Base-by-base conservation (phyloP, 352 stramenopile species). In the Phytophthora meadii region DNA sequence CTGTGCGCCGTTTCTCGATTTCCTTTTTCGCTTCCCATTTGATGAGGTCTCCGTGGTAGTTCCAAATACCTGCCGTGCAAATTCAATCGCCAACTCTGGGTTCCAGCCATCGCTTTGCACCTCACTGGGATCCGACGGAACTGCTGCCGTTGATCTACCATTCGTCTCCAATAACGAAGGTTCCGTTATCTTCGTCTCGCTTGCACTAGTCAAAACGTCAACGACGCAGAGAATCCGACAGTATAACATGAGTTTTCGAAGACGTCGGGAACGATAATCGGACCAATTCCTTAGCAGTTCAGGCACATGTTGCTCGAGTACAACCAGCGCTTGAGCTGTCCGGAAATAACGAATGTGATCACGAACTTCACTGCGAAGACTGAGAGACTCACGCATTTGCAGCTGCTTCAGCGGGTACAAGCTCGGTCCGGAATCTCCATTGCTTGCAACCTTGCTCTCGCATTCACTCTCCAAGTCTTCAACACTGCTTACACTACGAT, bases 181-280 rank as follows among this genome's bases (percentile, higher is more conserved):
- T 36, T 9, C 17, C 15, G 44, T 27, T 49, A 40, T 3, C 14
- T 72, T 69, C 4, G 46, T 46, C n/a, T 69, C 55, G 5, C 7
- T 32, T 17, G 68, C 37, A n/a, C n/a, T 39, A n/a, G 49, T 70
- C 40, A 83, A 58, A 17, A 76, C 54, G 45, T 87, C 78, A 28
- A 87, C 34, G 15, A 87, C 67, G 28, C 72, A 87, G 4, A 87
- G 54, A 12, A 87, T 77, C 28, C 59, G 67, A 36, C 65, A 77
- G 34, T 78, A 72, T 19, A 77, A 40, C 28, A 74, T 28, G 5
- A 84, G 39, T 59, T 68, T 71, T 48, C 47, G 55, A 14, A 50
- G 15, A 24, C 22, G 41, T 17, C 57, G 36, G 8, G 42, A 63
- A 40, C 19, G 32, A 44, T 19, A 41, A 4, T 27, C 41, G 10